Base-by-base conservation (phyloP, 179 eudicot species). In the Beta lomatogona region DNA sequence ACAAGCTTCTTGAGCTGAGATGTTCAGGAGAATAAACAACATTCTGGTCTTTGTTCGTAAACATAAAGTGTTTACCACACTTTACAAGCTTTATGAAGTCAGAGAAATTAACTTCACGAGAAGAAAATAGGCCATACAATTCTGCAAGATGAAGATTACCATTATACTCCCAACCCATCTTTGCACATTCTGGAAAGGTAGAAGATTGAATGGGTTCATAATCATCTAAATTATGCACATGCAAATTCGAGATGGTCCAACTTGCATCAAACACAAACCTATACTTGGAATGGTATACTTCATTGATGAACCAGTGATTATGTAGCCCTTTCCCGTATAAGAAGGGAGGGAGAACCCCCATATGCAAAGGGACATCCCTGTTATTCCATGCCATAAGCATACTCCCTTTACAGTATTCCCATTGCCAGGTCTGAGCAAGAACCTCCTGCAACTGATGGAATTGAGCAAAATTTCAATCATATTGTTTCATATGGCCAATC, bases 321-420 rank as follows among this genome's bases (percentile, higher is more conserved):
- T 96, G 93, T 72, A 91, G 46, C 46, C 98, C 98, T 84, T 86
- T 91, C 59, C 97, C 88, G 80, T 88, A 92, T 75, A 96, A 85
- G 79, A 96, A 96, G 44, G 98, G 98, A 72, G 98, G 99, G 66
- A 96, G 89, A 78, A 90, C 93, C 67, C 99, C 99, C 81, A 81
- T 86, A 88, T 94, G 97, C 82, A 96, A 85, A 80, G 99, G 96
- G 71, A 90, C 57, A 73, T 92, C 93, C 45, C 85, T 86, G 67
- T 85, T 93, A 84, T 93, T 96, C 99, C 99, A 96, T 46, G 98
- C 99, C 87, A 96, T 79, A 80, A 96, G 88, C 86, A 90, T 89
- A 82, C 85, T 90, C 54, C 79, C 89, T 48, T 85, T 87, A 72
- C 88, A 90, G 72, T 77, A 53, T 68, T 80, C 86, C 89, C 91